These are phyloP conservation scores for Perkinsus chesapeaki DNA, from an alignment of 169 alveolate genomes.

Conservation along the genomic window DNA sequence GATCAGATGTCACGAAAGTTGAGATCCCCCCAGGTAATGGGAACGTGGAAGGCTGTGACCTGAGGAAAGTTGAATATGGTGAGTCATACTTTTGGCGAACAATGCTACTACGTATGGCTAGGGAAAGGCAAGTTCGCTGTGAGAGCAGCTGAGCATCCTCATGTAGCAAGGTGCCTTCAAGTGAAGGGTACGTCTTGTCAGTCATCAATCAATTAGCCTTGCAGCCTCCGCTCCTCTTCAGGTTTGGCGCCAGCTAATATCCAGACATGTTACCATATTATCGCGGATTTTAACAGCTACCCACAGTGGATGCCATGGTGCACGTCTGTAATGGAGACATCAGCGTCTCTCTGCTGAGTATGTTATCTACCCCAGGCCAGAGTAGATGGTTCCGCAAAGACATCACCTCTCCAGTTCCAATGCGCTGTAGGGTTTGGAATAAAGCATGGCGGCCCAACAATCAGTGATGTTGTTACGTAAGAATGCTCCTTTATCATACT, in stretches of 20 bases:
- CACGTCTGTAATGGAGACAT: background rate
- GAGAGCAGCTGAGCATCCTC: background rate
- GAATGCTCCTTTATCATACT: background rate
- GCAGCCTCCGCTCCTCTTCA: background rate
- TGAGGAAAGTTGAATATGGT: background rate
- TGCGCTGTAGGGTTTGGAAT: background rate
- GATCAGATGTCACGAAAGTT: background rate
- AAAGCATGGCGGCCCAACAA: background rate
- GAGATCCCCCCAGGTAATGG: background rate
- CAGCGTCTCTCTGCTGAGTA: too few relatives aligned
- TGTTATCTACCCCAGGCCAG: background rate
- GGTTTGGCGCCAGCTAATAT: background rate
- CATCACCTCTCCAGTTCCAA: background rate
- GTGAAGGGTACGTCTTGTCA: background rate
- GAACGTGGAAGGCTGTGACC: background rate
- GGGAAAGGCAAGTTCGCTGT: background rate
- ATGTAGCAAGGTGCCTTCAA: background rate
- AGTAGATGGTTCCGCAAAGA: background rate
- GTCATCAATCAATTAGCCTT: too few relatives aligned
- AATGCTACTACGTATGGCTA: background rate
- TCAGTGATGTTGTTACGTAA: background rate
- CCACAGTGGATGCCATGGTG: background rate
- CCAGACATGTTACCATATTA: background rate
- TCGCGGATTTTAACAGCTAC: background rate
- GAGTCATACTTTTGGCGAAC: background rate